Conservation (phyloP, 2,329 filamentous ascomycete genomes). For the Penicillium oxalicum region DNA sequence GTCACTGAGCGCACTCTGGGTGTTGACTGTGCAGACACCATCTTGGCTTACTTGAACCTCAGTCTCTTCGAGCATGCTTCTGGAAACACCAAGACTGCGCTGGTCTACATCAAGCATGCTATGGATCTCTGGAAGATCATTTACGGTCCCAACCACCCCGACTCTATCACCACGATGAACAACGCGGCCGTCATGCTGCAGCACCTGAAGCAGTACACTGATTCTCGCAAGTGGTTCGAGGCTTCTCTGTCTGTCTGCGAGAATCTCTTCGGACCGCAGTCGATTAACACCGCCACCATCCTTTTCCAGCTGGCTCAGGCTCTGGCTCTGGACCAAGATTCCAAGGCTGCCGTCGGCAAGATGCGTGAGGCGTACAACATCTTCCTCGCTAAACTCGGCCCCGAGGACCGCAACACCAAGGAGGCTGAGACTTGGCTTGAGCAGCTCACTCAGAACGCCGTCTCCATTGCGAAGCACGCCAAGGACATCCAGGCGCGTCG, state of each 20-base stretch:
- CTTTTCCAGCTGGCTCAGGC: slow-evolving; percentile 97
- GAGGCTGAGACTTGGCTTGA: slow-evolving; percentile 96
- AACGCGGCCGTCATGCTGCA: slow-evolving; percentile 99
- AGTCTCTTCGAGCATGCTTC: slow-evolving; percentile 88
- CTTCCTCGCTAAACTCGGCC: slow-evolving; percentile 79
- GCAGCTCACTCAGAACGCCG: slow-evolving; percentile 91
- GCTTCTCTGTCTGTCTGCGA: slow-evolving; percentile 85
- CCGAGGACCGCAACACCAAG: slow-evolving; percentile 94
- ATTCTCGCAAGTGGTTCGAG: slow-evolving; percentile 96
- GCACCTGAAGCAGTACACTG: slow-evolving; percentile 86
- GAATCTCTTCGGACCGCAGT: slow-evolving; percentile 79
- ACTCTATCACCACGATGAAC: slow-evolving; percentile 97
- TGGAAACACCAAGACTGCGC: slow-evolving; percentile 81
- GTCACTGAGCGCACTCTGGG: slow-evolving; percentile 92
- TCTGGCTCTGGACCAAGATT: slow-evolving; percentile 89
- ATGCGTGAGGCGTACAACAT: slow-evolving; percentile 98
- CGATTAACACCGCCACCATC: slow-evolving; percentile 87
- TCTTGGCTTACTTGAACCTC: slow-evolving; percentile 92
- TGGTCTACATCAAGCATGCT: slow-evolving; percentile 85
- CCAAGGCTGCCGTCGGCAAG: slow-evolving; percentile 80
- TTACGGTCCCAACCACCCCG: slow-evolving; percentile 86
- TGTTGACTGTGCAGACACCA: slow-evolving; percentile 86
- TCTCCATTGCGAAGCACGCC: slow-evolving; percentile 86
- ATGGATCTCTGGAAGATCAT: slow-evolving; percentile 95
- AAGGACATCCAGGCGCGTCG: slow-evolving; percentile 76